Evolutionary conservation across 352 stramenopile genomes (phyloP), one percentile per base, ranked within the genome.

Genomic region (Salisapilia sapeloensis): DNA sequence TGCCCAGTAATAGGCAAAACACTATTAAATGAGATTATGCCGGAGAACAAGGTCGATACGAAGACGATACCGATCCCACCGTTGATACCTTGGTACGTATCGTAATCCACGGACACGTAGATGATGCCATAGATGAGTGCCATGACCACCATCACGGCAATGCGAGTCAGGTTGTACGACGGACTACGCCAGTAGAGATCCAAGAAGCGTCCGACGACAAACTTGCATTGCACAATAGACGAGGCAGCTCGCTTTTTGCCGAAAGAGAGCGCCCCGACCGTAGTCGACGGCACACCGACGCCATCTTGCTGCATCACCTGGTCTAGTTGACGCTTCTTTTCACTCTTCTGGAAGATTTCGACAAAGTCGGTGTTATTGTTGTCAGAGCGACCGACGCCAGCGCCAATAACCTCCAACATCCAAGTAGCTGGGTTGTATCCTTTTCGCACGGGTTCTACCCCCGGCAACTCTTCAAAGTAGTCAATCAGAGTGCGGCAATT

Each of bases 41-140:
- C 60, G 31, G 82, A 69, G 39, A 94, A 94, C 21, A 80, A 40
- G 0, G 81, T 81, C 3, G 66, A 57, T 4, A 84, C 56, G 48
- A 92, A 95, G 24, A 93, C 72, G 23, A 92, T 72, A 9, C 74
- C 66, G 18, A 94, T 44, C 11, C 61, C 63, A 9, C 47, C 45
- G 35, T 72, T 71, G 22, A 53, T 40, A 4, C 57, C 57, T 24
- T 51, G 47, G 30, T 62, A 75, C 9, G 60, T 60, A 2, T 24
- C 38, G 40, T 69, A 72, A 8, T 78, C 43, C 16, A 56, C 44
- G 15, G 56, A 40, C 14, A 67, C 38, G 38, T 81, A 93, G 7
- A 87, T 56, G 2, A 82, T 24, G 14, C 61, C 74, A 13, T 94
- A 76, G 27, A 95, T 55, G n/a, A 93, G 40, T 4, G 60, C 71